Conservation (phyloP, 495 filamentous ascomycete genomes). For the Penicillium tannophilum region DNA sequence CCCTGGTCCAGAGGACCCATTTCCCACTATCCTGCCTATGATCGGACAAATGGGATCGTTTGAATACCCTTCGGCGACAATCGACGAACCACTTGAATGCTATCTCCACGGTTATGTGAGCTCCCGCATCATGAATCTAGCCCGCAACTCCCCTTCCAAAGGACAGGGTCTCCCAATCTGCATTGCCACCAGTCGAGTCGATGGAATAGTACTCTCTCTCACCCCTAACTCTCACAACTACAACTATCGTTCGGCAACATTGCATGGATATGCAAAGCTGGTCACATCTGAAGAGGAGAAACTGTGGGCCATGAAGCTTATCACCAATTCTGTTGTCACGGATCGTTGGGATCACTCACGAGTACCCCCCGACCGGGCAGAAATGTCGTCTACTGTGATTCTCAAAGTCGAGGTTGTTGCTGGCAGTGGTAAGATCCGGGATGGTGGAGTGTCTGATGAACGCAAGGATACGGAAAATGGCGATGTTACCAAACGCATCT, state of each 20-base stretch:
- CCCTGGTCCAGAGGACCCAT: constrained; percentile 60
- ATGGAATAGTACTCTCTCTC: constrained; percentile 75
- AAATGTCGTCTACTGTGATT: constrained; percentile 78
- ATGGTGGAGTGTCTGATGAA: constrained; percentile 71
- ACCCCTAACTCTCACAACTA: constrained; percentile 80
- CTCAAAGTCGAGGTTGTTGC: constrained; percentile 67
- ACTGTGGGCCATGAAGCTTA: constrained; percentile 77
- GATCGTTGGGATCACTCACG: constrained; percentile 71
- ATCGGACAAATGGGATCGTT: constrained; percentile 82
- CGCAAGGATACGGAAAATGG: constrained; percentile 64
- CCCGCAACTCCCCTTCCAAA: constrained; percentile 49
- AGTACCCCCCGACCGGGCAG: constrained; percentile 69
- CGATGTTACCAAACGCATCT: constrained; percentile 62
- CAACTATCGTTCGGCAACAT: constrained; percentile 84
- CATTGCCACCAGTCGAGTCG: constrained; percentile 67
- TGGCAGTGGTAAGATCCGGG: constrained; percentile 78
- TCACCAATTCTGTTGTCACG: constrained; percentile 74
- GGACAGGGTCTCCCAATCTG: constrained; percentile 61
- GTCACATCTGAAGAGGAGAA: constrained; percentile 73
- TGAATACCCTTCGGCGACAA: constrained; percentile 58
- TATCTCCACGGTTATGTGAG: constrained; percentile 90
- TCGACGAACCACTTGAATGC: constrained; percentile 69
- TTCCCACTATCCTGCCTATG: constrained; percentile 83
- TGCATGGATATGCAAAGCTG: constrained; percentile 72
- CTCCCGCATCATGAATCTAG: constrained; percentile 73